Base-by-base conservation (phyloP, 257 asterid genomes). In the Eustoma russellianum region DNA sequence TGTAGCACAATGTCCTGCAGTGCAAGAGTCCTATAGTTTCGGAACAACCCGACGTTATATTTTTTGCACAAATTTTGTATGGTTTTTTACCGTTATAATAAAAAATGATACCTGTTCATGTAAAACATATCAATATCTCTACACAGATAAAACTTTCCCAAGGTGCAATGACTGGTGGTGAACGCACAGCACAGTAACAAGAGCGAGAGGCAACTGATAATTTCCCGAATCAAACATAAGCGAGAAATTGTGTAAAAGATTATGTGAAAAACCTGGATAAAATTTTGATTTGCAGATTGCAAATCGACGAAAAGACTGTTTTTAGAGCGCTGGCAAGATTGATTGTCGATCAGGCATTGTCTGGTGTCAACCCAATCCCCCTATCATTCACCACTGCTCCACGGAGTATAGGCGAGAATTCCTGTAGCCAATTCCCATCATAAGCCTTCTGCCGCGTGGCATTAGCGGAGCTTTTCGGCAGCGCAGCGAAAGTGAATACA, bases 341-440 rank as follows among this genome's bases (percentile, higher is more conserved):
- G 40, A 43, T 38, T 52, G 16, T 46, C 55, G 9, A 41, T 46
- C 13, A 65, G 55, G 62, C 76, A 70, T 0, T 54, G 17, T 52
- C 9, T 8, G 3, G 59, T 33, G 12, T 1, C 13, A 5, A 5
- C 9, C 76, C 76, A 70, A 13, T 60, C 56, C 28, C n/a, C n/a
- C 51, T 46, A 13, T 41, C 45, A 33, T 41, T 60, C 5, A 70
- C 67, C 57, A 70, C 41, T 46, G 59, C 45, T 28, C 34, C 18
- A 28, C 62, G 46, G 57, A 70, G 9, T 38, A 33, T 33, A 1
- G 76, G 76, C 28, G 60, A 51, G 48, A 54, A 70, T 9, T 63
- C 64, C 5, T 51, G 41, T 13, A 60, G 17, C 76, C 71, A 70
- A 56, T 55, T 44, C 41, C 71, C 68, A 6, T 50, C 17, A 50